Evolutionary conservation across 2,329 filamentous ascomycete genomes (phyloP), one percentile per base, ranked within the genome.

Genomic region (Fusarium chaquense): DNA sequence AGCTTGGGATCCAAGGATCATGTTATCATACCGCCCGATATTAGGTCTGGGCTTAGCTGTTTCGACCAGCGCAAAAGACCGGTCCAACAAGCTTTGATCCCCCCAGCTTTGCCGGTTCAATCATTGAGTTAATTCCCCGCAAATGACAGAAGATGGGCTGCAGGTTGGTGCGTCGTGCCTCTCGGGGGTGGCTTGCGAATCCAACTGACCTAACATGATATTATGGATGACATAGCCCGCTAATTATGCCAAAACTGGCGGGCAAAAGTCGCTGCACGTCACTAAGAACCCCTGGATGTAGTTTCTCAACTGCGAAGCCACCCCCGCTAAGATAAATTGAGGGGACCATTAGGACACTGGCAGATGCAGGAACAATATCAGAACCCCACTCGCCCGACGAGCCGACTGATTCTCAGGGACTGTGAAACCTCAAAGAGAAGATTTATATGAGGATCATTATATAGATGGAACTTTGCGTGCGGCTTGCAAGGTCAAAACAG

Each of bases 331-430:
- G 65, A 63, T 54, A 64, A 70, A 71, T 73, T 75, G 54, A 64
- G 60, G 63, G 63, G 45, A 51, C 52, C 43, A 45, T 32, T 20
- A 16, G 35, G 49, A 52, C 49, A 16, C 22, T 71, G 61, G 58
- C 67, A 75, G 73, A 78, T 66, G 75, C 76, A 77, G 75, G 76
- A 76, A 77, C 76, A 77, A 77, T 76, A 68, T 74, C 65, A 52
- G 26, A 54, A 68, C 74, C 62, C 75, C 75, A 72, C 72, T 66
- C 57, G 45, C 70, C 71, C 70, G 71, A 72, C 55, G 73, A 65
- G 55, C 71, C 71, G 71, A 71, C 47, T 67, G 65, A 60, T 66
- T 69, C 62, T 58, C 59, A 62, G 28, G 51, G 49, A 52, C 28
- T 38, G 18, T 52, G 49, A 52, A 40, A 52, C 49, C 30, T 46